phyloP scores from a whole-genome alignment of 768 basidiomycete species.

The Inosperma sp. region DNA sequence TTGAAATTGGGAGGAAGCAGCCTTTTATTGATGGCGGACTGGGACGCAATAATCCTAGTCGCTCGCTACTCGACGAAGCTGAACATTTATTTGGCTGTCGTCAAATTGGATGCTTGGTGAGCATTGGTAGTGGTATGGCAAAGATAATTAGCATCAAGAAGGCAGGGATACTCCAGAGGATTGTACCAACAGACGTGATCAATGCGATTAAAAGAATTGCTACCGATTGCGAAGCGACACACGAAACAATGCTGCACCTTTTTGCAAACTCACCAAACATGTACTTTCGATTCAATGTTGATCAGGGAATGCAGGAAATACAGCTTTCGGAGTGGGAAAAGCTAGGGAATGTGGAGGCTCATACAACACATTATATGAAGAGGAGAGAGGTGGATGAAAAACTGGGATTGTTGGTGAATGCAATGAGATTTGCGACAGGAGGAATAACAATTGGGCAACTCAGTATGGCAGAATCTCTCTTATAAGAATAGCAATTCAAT shows the following conservation, averaged over 20 bases:
- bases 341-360: neutral
- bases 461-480: neutral
- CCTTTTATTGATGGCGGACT: neutral
- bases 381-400: neutral
- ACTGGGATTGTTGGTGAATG: neutral
- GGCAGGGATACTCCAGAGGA: neutral
- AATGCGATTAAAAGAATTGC: neutral
- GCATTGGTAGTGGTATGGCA: neutral
- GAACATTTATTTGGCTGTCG: neutral
- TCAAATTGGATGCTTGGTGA: neutral
- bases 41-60: neutral
- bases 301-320: neutral
- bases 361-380: neutral
- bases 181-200: neutral
- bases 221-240: neutral
- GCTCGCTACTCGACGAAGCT: neutral
- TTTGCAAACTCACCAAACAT: neutral
- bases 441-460: neutral
- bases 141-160: neutral
- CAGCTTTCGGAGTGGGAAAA: neutral
- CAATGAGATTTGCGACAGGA: neutral
- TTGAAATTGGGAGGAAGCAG: neutral
- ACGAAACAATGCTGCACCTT: neutral
- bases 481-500: neutral
- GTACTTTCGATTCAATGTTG: neutral